These are phyloP conservation scores for Penicillium sp. DNA, from an alignment of 2,329 filamentous ascomycete species.

Conservation along the genomic window DNA sequence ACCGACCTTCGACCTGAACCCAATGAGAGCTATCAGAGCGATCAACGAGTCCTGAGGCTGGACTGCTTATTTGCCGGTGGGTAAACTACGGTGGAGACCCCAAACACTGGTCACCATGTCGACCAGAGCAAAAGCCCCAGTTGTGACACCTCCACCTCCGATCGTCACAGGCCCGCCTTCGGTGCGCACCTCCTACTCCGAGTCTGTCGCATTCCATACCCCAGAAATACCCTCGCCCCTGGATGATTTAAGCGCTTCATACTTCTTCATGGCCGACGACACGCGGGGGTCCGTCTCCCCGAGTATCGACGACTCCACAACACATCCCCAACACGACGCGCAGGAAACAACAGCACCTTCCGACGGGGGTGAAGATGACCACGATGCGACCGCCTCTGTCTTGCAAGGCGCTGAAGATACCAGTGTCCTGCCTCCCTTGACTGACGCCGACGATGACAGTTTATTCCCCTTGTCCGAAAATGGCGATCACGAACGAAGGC, in stretches of 20 bases:
- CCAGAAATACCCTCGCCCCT: slow-evolving; percentile 30
- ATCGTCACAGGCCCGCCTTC: slow-evolving; percentile 22
- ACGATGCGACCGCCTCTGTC: slow-evolving; percentile 15
- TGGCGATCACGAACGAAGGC: slow-evolving; percentile 30
- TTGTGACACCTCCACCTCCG: slow-evolving; percentile 19
- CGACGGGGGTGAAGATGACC: slow-evolving; percentile 13
- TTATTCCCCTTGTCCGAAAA: slow-evolving; percentile 30
- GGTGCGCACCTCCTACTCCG: slow-evolving; percentile 25
- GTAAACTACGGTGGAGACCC: slow-evolving; percentile 23
- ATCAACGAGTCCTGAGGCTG: not conserved
- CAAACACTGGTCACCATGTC: slow-evolving; percentile 33
- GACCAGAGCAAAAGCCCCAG: slow-evolving; percentile 20
- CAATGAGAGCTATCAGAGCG: slow-evolving; percentile 11
- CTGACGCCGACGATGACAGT: slow-evolving; percentile 34
- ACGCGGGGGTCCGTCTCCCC: slow-evolving; percentile 23
- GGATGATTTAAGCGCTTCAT: slow-evolving; percentile 25
- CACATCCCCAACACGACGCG: slow-evolving; percentile 14
- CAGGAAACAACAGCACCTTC: slow-evolving; percentile 12
- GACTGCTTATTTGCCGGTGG: slow-evolving; percentile 17
- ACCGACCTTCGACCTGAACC: not conserved
- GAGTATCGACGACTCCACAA: slow-evolving; percentile 20
- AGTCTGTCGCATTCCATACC: slow-evolving; percentile 34
- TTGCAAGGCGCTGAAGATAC: slow-evolving; percentile 26
- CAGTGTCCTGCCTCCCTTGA: slow-evolving; percentile 29
- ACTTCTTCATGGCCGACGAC: slow-evolving; percentile 32